phyloP scores from a whole-genome alignment of 768 basidiomycete genomes.

The Coprinopsis sp. region DNA sequence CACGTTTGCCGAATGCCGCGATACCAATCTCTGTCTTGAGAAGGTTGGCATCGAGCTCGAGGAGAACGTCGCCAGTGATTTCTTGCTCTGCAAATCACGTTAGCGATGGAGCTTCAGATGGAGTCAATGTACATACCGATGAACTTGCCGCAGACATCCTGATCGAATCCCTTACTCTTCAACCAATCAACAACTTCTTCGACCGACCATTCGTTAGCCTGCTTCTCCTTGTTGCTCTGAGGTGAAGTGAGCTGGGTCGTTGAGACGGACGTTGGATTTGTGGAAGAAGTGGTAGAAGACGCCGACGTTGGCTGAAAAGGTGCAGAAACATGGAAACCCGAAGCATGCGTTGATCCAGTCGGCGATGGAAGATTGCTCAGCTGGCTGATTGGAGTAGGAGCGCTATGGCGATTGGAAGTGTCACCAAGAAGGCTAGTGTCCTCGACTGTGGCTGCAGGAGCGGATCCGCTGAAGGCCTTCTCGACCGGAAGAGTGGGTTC shows the following conservation, averaged over 20 bases:
- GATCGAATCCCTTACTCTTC: constrained; percentile 77
- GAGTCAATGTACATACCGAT: constrained; percentile 58
- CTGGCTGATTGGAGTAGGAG: constrained; percentile 4
- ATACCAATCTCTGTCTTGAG: constrained; percentile 95
- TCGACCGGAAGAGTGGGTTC: background rate
- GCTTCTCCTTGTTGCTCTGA: constrained; percentile 30
- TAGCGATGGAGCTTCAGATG: background rate
- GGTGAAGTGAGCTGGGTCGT: constrained; percentile 12
- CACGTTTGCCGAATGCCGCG: constrained; percentile 88
- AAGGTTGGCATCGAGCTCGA: constrained; percentile 87
- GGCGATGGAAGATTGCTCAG: constrained; percentile 5
- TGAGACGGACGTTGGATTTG: constrained; percentile 5
- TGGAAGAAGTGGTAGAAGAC: constrained; percentile 2
- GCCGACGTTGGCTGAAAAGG: constrained; percentile 5
- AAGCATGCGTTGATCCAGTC: constrained; percentile 4
- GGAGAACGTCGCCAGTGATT: constrained; percentile 94
- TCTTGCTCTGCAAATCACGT: constrained; percentile 73
- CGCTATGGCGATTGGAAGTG: constrained; percentile 5
- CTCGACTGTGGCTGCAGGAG: background rate
- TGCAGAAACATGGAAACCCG: constrained; percentile 4
- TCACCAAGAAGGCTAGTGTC: background rate
- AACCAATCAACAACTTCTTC: constrained; percentile 91
- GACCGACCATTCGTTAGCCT: constrained; percentile 76
- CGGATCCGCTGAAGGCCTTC: background rate
- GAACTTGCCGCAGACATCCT: constrained; percentile 80